Base-by-base conservation (phyloP, 148 eudicot genomes). In the Spergularia bocconei region DNA sequence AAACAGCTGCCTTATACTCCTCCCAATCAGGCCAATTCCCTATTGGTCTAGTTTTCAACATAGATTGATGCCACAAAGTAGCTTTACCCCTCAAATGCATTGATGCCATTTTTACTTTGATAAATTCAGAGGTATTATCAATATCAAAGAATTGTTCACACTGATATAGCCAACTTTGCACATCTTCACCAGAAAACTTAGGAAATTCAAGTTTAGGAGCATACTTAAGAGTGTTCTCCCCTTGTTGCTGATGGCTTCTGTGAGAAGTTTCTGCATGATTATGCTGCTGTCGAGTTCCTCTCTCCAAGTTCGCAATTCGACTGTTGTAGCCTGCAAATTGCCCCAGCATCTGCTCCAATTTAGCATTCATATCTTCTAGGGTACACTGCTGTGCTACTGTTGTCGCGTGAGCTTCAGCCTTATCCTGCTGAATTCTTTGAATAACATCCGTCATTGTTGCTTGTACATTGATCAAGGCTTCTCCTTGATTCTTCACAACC, bases 81-180 rank as follows among this genome's bases (percentile, higher is more conserved):
- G 59, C 58, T 15, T 69, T 51, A 0, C 57, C 71, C 0, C 50
- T 57, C 13, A 48, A 68, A 50, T 68, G 55, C 19, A 61, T 51
- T 0, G 66, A n/a, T 2, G 63, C 66, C 4, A n/a, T 56, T 2
- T 13, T 59, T 21, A 0, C 78, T 17, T 66, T 67, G 12, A 41
- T 20, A 11, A 39, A 20, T 2, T 15, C 56, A 14, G 63, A 4
- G 5, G 79, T 57, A 6, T 29, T 14, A 36, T 58, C 68, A 2
- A 76, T 13, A 1, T 44, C 36, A 16, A 74, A 63, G 7, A 74
- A 57, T 4, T 76, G 66, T 7, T 76, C 78, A n/a, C 64, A 66
- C 0, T 10, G 41, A 16, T 41, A 55, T 1, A 75, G 10, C 73
- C 79, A 68, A 1, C 70, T 73, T 11, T 0, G 7, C 8, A 39